Evolutionary conservation across 2,329 filamentous ascomycete genomes (phyloP).

Genomic region (Thermochaetoides dissita): DNA sequence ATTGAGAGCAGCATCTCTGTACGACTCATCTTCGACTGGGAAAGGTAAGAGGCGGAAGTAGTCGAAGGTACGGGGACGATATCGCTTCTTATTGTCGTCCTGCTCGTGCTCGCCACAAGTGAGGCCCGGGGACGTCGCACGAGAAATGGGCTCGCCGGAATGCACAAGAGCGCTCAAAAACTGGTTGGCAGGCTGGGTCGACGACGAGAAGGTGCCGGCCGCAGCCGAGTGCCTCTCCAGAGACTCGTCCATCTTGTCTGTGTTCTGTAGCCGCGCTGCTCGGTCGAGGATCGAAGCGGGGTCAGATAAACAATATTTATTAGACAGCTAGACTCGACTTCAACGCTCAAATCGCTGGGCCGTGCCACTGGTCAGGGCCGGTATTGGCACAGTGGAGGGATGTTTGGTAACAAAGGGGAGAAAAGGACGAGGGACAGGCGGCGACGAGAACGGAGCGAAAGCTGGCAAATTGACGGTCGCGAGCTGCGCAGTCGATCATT

Average conservation of each 20-base stretch:
- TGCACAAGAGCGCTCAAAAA: slow-evolving; percentile 26
- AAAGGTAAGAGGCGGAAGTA: slow-evolving; percentile 90
- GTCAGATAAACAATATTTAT: neutral
- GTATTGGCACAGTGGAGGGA: neutral
- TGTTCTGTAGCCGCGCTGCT: neutral
- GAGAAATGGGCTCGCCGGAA: slow-evolving; percentile 57
- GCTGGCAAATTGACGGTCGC: neutral
- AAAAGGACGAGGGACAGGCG: neutral
- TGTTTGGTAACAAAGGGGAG: neutral
- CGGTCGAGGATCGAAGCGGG: neutral
- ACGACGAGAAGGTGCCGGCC: slow-evolving; percentile 19
- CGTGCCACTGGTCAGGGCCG: neutral
- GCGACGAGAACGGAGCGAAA: slow-evolving; percentile 1
- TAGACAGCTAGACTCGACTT: too few relatives aligned
- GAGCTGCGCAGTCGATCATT: slow-evolving; percentile 4
- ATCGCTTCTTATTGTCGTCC: slow-evolving; percentile 46
- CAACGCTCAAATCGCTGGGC: neutral
- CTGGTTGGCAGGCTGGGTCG: slow-evolving; percentile 23
- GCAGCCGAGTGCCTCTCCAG: slow-evolving; percentile 11
- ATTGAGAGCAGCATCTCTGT: slow-evolving; percentile 64
- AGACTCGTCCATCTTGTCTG: slow-evolving; percentile 14
- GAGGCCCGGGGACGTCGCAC: slow-evolving; percentile 70
- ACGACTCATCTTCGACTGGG: slow-evolving; percentile 62
- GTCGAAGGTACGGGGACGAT: slow-evolving; percentile 80
- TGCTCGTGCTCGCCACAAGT: slow-evolving; percentile 34